Percentiles rank a stretch among this genome's conserved stretches.
Conservation (phyloP, 345 rosid species). For the Syzygium jambos region DNA sequence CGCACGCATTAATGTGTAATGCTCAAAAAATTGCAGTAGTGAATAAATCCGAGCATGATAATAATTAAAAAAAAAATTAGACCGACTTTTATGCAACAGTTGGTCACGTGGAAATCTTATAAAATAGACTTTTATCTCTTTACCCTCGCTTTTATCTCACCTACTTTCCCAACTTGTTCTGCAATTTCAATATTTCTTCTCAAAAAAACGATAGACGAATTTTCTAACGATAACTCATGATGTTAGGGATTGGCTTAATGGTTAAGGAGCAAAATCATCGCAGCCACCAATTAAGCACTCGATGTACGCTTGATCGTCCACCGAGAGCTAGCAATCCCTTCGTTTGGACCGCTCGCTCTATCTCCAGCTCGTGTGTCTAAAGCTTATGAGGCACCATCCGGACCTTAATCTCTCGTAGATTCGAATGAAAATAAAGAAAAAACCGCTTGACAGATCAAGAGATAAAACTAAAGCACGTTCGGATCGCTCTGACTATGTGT, state of each 20-base stretch:
- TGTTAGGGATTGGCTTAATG: background rate
- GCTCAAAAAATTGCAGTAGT: background rate
- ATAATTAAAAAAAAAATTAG: too few relatives aligned
- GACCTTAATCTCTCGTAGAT: too few relatives aligned
- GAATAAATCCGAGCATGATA: background rate
- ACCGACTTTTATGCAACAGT: background rate
- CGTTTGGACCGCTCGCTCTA: background rate
- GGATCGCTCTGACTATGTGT: background rate
- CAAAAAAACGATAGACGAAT: background rate
- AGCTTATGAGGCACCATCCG: background rate
- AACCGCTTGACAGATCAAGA: too few relatives aligned
- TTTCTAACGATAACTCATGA: background rate
- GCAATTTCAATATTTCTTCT: background rate
- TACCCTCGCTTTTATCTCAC: background rate
- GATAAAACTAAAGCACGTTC: too few relatives aligned
- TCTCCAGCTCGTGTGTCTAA: background rate
- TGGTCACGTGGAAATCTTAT: accelerated
- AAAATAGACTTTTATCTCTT: background rate
- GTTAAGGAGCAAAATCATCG: background rate
- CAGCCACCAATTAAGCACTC: accelerated
- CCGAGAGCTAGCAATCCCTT: background rate
- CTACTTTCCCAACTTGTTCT: background rate
- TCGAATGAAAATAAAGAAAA: too few relatives aligned
- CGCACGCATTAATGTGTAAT: background rate
- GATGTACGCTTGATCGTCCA: background rate